Conservation (phyloP, 371 early-diverging fungal species). For the Rhizopus sp. region DNA sequence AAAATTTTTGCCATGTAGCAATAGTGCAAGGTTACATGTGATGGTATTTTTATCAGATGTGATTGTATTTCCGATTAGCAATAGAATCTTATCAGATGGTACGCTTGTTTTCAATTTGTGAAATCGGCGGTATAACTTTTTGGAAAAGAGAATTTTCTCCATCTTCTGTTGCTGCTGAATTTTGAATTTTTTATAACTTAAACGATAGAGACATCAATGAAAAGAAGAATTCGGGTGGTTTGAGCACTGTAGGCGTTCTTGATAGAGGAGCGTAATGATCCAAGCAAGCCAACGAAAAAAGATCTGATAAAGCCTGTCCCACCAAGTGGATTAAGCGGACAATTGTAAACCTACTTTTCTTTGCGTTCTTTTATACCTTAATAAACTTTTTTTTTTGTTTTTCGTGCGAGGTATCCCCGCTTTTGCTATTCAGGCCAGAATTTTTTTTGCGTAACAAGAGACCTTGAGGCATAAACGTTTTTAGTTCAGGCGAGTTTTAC, state of each 20-base stretch:
- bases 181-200: too few species aligned
- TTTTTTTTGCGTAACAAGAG: too few species aligned
- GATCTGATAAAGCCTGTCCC: conserved; percentile 1
- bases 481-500: too few species aligned
- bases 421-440: too few species aligned
- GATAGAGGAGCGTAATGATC: too few species aligned
- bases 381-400: too few species aligned
- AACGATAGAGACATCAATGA: too few species aligned
- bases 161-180: too few species aligned
- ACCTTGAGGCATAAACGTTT: neutral
- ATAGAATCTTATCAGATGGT: conserved; percentile 2
- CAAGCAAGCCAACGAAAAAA: neutral
- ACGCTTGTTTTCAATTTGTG: neutral
- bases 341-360: neutral
- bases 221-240: too few species aligned
- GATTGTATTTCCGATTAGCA: neutral
- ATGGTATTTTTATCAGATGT: conserved; percentile 1
- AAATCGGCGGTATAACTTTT: too few species aligned
- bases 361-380: neutral
- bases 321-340: conserved; percentile 6
- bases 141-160: neutral
- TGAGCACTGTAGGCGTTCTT: too few species aligned
- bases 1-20: neutral
- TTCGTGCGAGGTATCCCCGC: too few species aligned
- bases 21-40: neutral